Evolutionary conservation across 257 asterid genomes (phyloP), one percentile per base, ranked within the genome.

Genomic region (Lycium barbarum): DNA sequence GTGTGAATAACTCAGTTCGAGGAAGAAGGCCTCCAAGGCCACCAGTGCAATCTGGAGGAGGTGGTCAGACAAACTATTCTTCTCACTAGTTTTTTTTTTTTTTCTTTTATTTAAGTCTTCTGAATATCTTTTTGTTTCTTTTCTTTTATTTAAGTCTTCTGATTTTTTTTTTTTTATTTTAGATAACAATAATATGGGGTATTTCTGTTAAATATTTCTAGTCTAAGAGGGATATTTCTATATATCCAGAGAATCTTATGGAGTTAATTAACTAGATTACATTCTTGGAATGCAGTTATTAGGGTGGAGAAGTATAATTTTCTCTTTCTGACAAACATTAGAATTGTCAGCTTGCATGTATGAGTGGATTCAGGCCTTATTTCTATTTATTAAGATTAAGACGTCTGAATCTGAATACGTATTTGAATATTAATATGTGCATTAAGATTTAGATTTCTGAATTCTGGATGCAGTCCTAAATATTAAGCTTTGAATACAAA

Each of bases 11-110:
- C 1, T 47, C 61, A 47, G 55, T 2, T 17, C 13, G 62, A 61
- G 74, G 49, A 17, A 61, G 63, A 65, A 63, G 62, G 9, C 84
- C 84, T 15, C 84, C 84, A 63, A 82, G 84, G 76, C 84, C 84
- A 82, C 79, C 84, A 14, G 73, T 82, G 26, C 55, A 63, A 6
- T 43, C 58, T n/a, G 84, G 84, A 63, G 40, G 59, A 20, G 79
- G 51, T 47, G 53, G 35, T 47, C 84, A 82, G 47, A 82, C 84
- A 20, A 59, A 82, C 59, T 63, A 1, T 63, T n/a, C 38, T 38
- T 80, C 84, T 43, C 63, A 22, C 22, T 73, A 73, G 13, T 72
- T 43, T 40, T 9, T 3, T 1, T 47, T 38, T 15, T 1, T 9
- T 40, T 8, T 9, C 5, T 20, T 10, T 13, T 33, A 3, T 33